A percentile compares a stretch with the other conserved stretches of the same genome.
phyloP scores from a whole-genome alignment of 2,329 filamentous ascomycete genomes.

The Cadophora sp. region DNA sequence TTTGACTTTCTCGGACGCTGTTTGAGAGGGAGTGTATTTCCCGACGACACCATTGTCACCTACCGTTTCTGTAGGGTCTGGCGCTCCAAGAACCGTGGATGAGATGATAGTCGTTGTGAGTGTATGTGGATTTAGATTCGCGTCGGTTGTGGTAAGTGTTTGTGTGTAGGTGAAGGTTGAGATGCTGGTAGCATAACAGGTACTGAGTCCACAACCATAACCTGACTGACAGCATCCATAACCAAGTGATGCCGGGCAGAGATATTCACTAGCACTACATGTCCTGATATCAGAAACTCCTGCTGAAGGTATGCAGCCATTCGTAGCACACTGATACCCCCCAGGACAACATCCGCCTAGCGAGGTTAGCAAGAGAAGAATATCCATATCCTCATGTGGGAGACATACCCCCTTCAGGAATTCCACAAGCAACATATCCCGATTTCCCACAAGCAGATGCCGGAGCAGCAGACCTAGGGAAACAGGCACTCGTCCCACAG shows the following conservation, averaged over 20 bases:
- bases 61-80: conserved; percentile 35
- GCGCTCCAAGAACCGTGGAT: conserved; percentile 48
- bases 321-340: conserved; percentile 55
- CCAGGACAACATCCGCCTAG: conserved; percentile 48
- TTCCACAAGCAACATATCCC: conserved; percentile 39
- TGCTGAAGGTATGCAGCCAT: conserved; percentile 53
- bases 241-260: conserved; percentile 57
- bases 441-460: conserved; percentile 38
- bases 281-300: conserved; percentile 50
- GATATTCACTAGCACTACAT: conserved; percentile 54
- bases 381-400: conserved; percentile 25
- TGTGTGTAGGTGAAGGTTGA: conserved; percentile 54
- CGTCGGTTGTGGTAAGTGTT: conserved; percentile 54
- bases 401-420: conserved; percentile 42
- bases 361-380: conserved; percentile 14
- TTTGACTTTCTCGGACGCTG: conserved; percentile 36
- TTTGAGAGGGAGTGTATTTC: conserved; percentile 33
- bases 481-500: conserved; percentile 55
- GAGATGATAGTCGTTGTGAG: conserved; percentile 49
- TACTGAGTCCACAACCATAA: conserved; percentile 55
- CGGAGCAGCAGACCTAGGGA: conserved; percentile 36
- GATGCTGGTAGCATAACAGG: conserved; percentile 57
- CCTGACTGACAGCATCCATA: conserved; percentile 61
- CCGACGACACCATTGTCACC: conserved; percentile 28
- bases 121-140: conserved; percentile 49